Evolutionary conservation across 2,329 filamentous ascomycete species (phyloP).

Genomic region (Trichoderma atroviride): DNA sequence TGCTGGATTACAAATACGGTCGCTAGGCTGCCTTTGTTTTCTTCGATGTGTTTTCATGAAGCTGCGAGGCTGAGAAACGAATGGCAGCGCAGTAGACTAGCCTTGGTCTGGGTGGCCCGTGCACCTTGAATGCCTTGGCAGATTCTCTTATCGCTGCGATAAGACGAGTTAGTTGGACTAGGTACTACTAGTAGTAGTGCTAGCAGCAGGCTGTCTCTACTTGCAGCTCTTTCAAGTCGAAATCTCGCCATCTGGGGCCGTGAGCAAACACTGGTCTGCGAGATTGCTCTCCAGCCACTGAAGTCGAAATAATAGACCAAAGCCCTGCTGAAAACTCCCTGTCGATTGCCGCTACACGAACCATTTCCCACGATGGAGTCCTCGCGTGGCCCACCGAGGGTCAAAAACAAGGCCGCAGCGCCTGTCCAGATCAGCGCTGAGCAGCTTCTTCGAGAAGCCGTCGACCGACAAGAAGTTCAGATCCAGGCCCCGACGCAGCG

Average conservation of each 20-base stretch:
- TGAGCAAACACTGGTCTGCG: neutral
- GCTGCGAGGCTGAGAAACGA: slow-evolving; percentile 34
- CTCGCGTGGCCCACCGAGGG: slow-evolving; percentile 85
- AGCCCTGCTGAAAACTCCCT: neutral
- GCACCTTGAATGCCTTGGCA: slow-evolving; percentile 16
- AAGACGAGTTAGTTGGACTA: slow-evolving; percentile 3
- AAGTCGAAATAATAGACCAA: neutral
- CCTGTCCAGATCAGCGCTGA: slow-evolving; percentile 92
- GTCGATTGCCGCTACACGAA: neutral
- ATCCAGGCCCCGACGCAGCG: slow-evolving; percentile 90
- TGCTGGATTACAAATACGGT: neutral
- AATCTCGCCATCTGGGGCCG: slow-evolving; percentile 30
- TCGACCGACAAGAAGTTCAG: slow-evolving; percentile 88
- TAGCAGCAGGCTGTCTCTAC: neutral
- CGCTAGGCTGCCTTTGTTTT: slow-evolving; percentile 28
- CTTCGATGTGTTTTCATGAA: neutral
- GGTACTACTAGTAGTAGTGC: too few relatives aligned
- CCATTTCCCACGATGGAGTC: slow-evolving; percentile 71
- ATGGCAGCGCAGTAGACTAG: slow-evolving; percentile 27
- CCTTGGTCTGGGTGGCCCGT: slow-evolving; percentile 21
- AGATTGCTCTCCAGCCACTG: neutral
- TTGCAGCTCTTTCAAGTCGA: slow-evolving; percentile 30
- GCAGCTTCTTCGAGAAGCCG: slow-evolving; percentile 94
- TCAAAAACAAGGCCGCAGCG: slow-evolving; percentile 98
- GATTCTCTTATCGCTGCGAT: slow-evolving; percentile 25